Evolutionary conservation across 352 stramenopile genomes (phyloP).

Genomic region (Globisporangium cylindrosporum): DNA sequence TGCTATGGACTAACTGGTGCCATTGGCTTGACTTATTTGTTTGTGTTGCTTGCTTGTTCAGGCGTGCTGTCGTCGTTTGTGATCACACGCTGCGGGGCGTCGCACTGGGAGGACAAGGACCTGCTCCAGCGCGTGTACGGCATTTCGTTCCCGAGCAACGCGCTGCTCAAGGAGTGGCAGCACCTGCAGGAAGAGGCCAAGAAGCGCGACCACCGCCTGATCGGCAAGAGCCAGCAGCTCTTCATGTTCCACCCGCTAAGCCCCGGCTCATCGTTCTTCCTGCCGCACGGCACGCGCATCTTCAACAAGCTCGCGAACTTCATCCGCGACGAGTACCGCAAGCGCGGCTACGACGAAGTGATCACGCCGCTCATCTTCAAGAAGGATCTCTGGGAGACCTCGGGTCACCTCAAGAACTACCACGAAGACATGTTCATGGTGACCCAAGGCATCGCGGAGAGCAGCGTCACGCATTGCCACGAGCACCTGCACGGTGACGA

Average conservation of each 20-base stretch:
- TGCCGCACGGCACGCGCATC: slow-evolving; percentile 97
- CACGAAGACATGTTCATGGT: slow-evolving; percentile 95
- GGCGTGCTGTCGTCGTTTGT: slow-evolving; percentile 93
- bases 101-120: slow-evolving; percentile 90
- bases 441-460: slow-evolving; percentile 53
- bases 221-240: slow-evolving; percentile 95
- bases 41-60: slow-evolving; percentile 21
- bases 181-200: slow-evolving; percentile 94
- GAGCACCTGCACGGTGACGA: slow-evolving; percentile 26
- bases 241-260: slow-evolving; percentile 95
- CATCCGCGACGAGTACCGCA: slow-evolving; percentile 83
- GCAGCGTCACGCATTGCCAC: slow-evolving; percentile 17
- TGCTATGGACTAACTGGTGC: not conserved
- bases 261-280: slow-evolving; percentile 97
- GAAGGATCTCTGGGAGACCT: slow-evolving; percentile 97
- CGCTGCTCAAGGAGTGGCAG: slow-evolving; percentile 86
- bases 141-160: slow-evolving; percentile 92
- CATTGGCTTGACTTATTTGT: not conserved
- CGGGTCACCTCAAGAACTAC: slow-evolving; percentile 97
- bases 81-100: slow-evolving; percentile 93
- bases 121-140: slow-evolving; percentile 97
- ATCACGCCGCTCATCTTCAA: slow-evolving; percentile 98
- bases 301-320: slow-evolving; percentile 96
- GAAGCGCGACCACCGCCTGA: slow-evolving; percentile 94
- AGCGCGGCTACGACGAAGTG: slow-evolving; percentile 94